Conservation (phyloP, 441 rosid species). For the Erodium moschatum region DNA sequence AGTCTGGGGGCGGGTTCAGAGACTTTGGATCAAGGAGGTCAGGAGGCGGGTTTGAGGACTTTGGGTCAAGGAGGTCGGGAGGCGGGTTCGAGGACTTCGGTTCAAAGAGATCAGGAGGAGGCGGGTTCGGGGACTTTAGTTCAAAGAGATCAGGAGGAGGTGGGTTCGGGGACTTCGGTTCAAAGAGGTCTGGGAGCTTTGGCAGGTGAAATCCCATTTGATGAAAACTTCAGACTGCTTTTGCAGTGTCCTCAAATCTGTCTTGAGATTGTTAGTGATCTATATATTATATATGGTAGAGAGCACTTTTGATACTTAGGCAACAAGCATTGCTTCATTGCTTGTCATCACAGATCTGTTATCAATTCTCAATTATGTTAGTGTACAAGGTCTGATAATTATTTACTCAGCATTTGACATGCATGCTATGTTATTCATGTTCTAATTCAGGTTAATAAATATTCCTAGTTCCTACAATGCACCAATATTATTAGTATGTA, state of each 20-base stretch:
- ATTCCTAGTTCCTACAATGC: too few species aligned
- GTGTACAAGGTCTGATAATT: not conserved
- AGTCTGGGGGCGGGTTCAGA: slow-evolving; percentile 28
- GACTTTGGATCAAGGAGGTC: slow-evolving; percentile 28
- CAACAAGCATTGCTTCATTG: not conserved
- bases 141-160: slow-evolving; percentile 22
- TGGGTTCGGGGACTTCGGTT: slow-evolving; percentile 27
- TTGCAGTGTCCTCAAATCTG: not conserved
- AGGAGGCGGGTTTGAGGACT: not conserved
- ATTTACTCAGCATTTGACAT: too few species aligned
- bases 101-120: slow-evolving; percentile 16
- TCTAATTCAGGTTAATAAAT: not conserved
- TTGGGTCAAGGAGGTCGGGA: too few species aligned
- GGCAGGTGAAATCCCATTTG: not conserved
- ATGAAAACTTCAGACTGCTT: not conserved
- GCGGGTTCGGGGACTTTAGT: slow-evolving; percentile 28
- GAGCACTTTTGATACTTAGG: not conserved
- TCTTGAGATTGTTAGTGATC: not conserved
- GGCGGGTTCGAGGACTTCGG: too few species aligned
- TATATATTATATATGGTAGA: too few species aligned
- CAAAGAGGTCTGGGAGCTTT: slow-evolving; percentile 7
- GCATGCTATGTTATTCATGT: not conserved
- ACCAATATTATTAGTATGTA: too few species aligned
- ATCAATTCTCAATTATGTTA: not conserved
- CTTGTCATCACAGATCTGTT: not conserved